Percentiles rank a stretch among this genome's conserved stretches.
Conservation (phyloP, 345 rosid species). For the Moringa oleifera region DNA sequence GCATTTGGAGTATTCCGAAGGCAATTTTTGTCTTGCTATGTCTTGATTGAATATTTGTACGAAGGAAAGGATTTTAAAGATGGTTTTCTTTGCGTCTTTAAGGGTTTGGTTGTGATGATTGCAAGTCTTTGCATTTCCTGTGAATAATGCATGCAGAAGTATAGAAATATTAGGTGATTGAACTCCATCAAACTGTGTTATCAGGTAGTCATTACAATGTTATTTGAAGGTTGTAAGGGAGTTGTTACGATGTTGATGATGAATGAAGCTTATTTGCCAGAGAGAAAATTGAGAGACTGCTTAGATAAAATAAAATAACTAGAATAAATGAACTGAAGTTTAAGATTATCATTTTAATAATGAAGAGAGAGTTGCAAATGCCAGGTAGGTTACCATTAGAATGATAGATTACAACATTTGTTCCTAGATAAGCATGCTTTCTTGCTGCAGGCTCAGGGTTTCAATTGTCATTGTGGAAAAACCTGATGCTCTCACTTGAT, state of each 20-base stretch:
- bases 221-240: background rate
- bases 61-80: background rate
- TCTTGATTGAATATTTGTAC: background rate
- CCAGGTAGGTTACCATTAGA: no score
- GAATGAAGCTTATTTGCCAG: background rate
- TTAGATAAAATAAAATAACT: no score
- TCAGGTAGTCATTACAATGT: background rate
- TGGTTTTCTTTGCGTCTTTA: background rate
- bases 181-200: background rate
- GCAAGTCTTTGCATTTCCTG: background rate
- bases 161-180: background rate
- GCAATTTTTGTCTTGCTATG: background rate
- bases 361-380: no score
- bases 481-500: no score
- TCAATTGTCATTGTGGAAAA: no score
- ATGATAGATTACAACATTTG: no score
- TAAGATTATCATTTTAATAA: no score
- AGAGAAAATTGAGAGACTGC: background rate
- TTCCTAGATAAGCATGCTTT: no score
- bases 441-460: no score
- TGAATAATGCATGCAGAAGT: no score
- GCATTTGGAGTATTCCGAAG: background rate
- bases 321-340: no score
- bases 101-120: background rate
- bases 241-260: background rate